Base-by-base conservation (phyloP, 2,329 filamentous ascomycete genomes). In the Sordariomycetes sp. region DNA sequence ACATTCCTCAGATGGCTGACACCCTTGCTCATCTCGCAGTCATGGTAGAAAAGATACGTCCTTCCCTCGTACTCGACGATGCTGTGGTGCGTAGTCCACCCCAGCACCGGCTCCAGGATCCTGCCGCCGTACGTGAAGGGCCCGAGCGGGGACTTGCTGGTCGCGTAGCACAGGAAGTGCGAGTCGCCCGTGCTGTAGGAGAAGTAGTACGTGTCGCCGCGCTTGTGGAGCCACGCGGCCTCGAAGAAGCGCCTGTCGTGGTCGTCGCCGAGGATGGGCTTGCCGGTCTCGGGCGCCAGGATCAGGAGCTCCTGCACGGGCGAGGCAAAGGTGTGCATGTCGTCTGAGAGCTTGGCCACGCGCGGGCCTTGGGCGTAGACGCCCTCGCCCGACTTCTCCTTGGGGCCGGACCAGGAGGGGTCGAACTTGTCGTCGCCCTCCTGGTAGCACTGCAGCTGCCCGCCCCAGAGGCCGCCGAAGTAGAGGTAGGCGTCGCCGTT, bases 61-160 rank as follows among this genome's bases (percentile, higher is more conserved):
- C 68, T 72, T 4, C 71, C 79, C 55, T 74, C 53, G 49, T 82
- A 85, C 63, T 86, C 80, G 8, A 80, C 79, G 44, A 88, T 80
- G 4, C 77, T 83, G 54, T 87, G 83, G 58, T 87, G 83, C 35
- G 83, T 88, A 28, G 83, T 87, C 83, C 83, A 88, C 2, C 83
- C 82, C 18, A 82, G 55, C 5, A 88, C 83, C 0, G 82, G 83
- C 63, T 86, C 81, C 32, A 88, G 54, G 35, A 88, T 80, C 30
- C 74, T 61, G 0, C 83, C 82, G 0, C 65, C 69, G 41, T 86
- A 87, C 2, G 74, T 82, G 46, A 87, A 87, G 0, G 83, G 82
- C 0, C 83, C 82, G 9, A 75, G 57, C 1, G 83, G 82, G 37
- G 58, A 76, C 5, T 72, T 62, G 0, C 78, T 72, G 3, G 69